Base-by-base conservation (phyloP, 805 yeast genomes). In the Starmera dryadoides region DNA sequence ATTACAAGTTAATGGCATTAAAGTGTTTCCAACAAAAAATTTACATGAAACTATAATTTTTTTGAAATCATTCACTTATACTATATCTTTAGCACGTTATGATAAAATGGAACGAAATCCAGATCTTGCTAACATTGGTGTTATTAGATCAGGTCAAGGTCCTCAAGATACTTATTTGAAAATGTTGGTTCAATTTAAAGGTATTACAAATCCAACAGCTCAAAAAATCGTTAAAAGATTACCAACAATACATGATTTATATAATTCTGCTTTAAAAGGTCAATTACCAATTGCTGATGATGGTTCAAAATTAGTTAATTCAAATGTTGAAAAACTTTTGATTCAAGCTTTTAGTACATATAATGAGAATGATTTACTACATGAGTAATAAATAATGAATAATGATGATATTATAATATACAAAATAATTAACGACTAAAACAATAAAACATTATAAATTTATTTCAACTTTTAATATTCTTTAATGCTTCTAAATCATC, bases 81-180 rank as follows among this genome's bases (percentile, higher is more conserved):
- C 86, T 0, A 66, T 81, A 6, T 67, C 78, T 0, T 53, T 60
- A 14, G 62, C 75, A 11, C 50, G 77, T 23, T 75, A 75, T 55
- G 87, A 81, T 50, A 74, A 74, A 18, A 58, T 59, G 29, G 71
- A 76, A 43, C 58, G 86, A 44, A 73, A 77, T 51, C 64, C 67
- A 41, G 72, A 71, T 30, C 65, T 77, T 39, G 69, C 81, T 1
- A 77, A 75, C 45, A 56, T 82, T 8, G 79, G 80, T 4, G 61
- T 56, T 2, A 68, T 79, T 10, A 71, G 65, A 49, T 76, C 84
- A 6, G 84, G 84, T 0, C 58, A 63, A 11, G 72, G 69, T 47
- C 48, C 62, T 4, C 57, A 59, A 19, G 74, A 73, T 33, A 68
- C 78, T 0, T 72, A 67, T 47, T 45, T 66, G 4, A 71, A 72